A percentile compares a stretch with the other conserved stretches of the same genome.
phyloP scores from a whole-genome alignment of 2,329 filamentous ascomycete genomes.

The Madurella mycetomatis region DNA sequence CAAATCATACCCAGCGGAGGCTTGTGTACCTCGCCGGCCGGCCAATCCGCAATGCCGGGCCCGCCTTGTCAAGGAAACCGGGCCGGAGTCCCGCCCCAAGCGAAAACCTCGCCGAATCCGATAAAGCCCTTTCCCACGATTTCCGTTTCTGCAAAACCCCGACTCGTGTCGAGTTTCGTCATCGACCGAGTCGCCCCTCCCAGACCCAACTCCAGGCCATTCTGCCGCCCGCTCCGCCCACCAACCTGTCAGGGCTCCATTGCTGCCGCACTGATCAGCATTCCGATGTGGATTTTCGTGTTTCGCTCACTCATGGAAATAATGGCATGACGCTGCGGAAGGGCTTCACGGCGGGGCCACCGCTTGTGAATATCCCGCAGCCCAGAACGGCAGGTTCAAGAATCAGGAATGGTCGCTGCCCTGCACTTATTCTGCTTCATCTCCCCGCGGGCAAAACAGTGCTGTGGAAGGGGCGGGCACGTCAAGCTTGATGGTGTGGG shows the following conservation, averaged over 20 bases:
- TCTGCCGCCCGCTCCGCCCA: conserved; percentile 2
- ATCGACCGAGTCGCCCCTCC: conserved; percentile 3
- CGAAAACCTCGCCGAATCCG: conserved; percentile 13
- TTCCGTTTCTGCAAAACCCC: conserved; percentile 17
- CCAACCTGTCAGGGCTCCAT: not conserved
- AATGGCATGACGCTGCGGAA: not conserved
- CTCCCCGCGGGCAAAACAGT: too few relatives aligned
- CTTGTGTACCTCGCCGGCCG: conserved; percentile 1
- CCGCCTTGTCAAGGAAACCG: conserved; percentile 19
- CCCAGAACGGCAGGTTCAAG: too few relatives aligned
- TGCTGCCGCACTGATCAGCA: conserved; percentile 17
- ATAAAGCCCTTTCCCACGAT: conserved; percentile 10
- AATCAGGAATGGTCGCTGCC: too few relatives aligned
- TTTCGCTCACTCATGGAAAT: not conserved
- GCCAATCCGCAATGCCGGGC: conserved; percentile 13
- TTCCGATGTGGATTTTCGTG: conserved; percentile 5
- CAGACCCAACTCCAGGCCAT: conserved; percentile 14
- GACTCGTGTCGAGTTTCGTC: conserved; percentile 11
- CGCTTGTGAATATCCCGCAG: not conserved
- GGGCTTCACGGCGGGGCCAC: not conserved
- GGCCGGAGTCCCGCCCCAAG: conserved; percentile 22
- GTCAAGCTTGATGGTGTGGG: too few relatives aligned
- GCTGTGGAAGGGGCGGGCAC: too few relatives aligned
- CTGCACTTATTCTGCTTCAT: too few relatives aligned
- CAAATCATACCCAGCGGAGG: conserved; percentile 10